Evolutionary conservation across 306 rosid species (phyloP), one percentile per base, ranked within the genome.

Genomic region (Corylus americana): DNA sequence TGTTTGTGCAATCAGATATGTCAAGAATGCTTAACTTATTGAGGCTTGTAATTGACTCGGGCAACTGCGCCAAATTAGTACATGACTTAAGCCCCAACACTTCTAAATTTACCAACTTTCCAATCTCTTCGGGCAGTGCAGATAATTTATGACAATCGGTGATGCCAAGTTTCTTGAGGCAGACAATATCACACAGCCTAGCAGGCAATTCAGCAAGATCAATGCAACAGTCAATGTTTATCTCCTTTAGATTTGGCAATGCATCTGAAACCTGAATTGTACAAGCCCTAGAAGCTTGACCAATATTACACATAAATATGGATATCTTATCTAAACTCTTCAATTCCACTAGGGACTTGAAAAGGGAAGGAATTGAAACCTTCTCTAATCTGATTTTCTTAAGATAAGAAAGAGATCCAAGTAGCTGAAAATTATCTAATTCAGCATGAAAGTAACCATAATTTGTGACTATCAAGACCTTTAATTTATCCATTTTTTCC

Each of bases 351-450:
- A 16, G 54, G 6, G 73, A 73, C 57, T 72, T 18, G 53, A 29
- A 25, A 35, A 81, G 57, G 29, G 79, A 54, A 84, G 78, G 54
- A 79, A 81, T 55, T n/a, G 83, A 69, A 53, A 79, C 78, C 62
- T 81, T 67, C 77, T 87, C 90, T 11, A 91, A 61, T 77, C 91
- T 84, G 49, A 91, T 83, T 85, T 86, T 87, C 83, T 75, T 87
- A 69, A 93, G 70, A 77, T 82, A 50, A 4, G 84, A 42, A 39
- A 89, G 58, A 55, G 53, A 77, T 4, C 61, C 5, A n/a, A 93
- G 81, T 17, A 70, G 63, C 70, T 88, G 81, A 66, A 86, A 82
- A n/a, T 87, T 74, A 37, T 73, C 79, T 10, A 89, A 9, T 7
- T 83, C 77, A 29, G 85, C 75, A 7, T 71, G 85, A 45, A 77